These are phyloP conservation scores for Epichloe gansuensis DNA, from an alignment of 2,329 filamentous ascomycete genomes.

Conservation along the genomic window DNA sequence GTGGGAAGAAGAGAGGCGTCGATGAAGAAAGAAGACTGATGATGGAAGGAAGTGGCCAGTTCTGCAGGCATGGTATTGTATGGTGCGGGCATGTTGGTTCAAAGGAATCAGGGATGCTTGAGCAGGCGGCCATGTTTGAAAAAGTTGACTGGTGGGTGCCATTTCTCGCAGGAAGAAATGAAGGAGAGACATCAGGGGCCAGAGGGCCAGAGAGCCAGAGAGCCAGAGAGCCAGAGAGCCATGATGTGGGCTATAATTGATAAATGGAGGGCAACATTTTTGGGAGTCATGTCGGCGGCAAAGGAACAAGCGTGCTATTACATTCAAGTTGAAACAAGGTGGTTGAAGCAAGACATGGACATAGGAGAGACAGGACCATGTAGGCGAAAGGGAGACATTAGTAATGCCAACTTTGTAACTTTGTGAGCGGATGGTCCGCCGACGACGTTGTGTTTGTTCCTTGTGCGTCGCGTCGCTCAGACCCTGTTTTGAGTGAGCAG, in stretches of 20 bases:
- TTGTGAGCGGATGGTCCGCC: background rate
- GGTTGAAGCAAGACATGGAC: background rate
- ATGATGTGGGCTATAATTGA: background rate
- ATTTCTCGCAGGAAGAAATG: slow-evolving; percentile 2
- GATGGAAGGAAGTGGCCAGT: background rate
- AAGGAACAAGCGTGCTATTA: slow-evolving; percentile 5
- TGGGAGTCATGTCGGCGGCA: slow-evolving; percentile 2
- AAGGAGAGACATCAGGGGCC: background rate
- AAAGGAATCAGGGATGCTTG: background rate
- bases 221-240: background rate
- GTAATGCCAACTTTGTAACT: too few relatives aligned
- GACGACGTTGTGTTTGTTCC: too few relatives aligned
- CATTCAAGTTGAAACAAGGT: background rate
- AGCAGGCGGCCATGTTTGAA: background rate
- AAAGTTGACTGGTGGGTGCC: background rate
- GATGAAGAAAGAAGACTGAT: background rate
- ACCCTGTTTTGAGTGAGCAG: too few relatives aligned
- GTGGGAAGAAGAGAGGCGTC: background rate
- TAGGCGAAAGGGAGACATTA: too few relatives aligned
- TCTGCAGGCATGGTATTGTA: background rate
- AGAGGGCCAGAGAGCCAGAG: background rate
- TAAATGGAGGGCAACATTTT: background rate
- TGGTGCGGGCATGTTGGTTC: background rate
- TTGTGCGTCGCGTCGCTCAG: too few relatives aligned
- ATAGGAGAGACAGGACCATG: too few relatives aligned